Evolutionary conservation across 2,329 filamentous ascomycete species (phyloP), one percentile per base, ranked within the genome.

Genomic region (Orbilia oligospora): DNA sequence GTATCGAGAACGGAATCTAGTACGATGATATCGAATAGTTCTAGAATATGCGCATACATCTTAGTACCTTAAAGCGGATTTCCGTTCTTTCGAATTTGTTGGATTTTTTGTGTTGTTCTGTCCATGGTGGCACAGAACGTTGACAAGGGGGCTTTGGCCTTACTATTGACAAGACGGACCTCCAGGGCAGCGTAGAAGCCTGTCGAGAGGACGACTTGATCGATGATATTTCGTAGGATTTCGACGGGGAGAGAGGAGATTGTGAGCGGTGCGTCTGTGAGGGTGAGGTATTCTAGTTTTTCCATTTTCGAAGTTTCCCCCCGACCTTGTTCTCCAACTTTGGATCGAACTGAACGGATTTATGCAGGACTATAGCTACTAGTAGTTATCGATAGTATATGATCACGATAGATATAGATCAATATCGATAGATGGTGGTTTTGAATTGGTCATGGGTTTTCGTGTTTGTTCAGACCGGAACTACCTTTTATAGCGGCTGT

Each of bases 1-100:
- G 72, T 77, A 36, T 77, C 72, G n/a, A 77, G 67, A 6, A 77
- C 72, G 1, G 58, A 55, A 27, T 77, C 72, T 4, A 77, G 66
- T 10, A 27, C 41, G 24, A 77, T 61, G 10, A 67, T 30, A 53
- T 77, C 72, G 27, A 77, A 77, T 8, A 67, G 12, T 33, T 67
- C 72, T 77, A 30, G 36, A 14, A 22, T 48, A 4, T 48, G 41
- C n/a, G n/a, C 22, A 1, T 4, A 36, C 0, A 49, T 27, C n/a
- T 48, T 10, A 48, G 36, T 9, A 18, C n/a, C n/a, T n/a, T n/a
- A n/a, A n/a, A n/a, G n/a, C n/a, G n/a, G n/a, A n/a, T n/a, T n/a
- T n/a, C n/a, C n/a, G n/a, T n/a, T n/a, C n/a, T n/a, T n/a, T n/a
- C n/a, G n/a, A 18, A 18, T 44, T 55, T 68, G 55, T 69, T 41